Evolutionary conservation across 345 rosid genomes (phyloP).

Genomic region (Arabidopsis suecica): DNA sequence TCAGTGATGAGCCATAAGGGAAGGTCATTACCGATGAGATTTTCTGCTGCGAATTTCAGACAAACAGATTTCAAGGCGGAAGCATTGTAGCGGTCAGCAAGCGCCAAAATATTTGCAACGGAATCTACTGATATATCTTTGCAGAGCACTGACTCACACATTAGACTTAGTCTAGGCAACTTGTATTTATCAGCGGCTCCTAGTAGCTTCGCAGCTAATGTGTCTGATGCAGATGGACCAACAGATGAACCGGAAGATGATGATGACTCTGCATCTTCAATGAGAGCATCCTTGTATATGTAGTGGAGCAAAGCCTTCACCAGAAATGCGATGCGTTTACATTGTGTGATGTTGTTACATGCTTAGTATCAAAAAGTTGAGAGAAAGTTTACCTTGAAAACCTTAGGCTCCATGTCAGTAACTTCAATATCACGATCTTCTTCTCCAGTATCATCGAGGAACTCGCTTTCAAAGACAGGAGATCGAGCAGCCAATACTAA

Average conservation of each 20-base stretch:
- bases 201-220: slow-evolving; percentile 74
- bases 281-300: slow-evolving; percentile 73
- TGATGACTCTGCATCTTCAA: slow-evolving; percentile 67
- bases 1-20: not conserved
- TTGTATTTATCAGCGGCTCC: slow-evolving; percentile 86
- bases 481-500: slow-evolving; percentile 86
- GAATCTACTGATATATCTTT: slow-evolving; percentile 77
- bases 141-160: slow-evolving; percentile 92
- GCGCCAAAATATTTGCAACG: slow-evolving; percentile 77
- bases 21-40: slow-evolving; percentile 72
- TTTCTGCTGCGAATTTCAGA: slow-evolving; percentile 90
- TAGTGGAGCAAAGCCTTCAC: slow-evolving; percentile 83
- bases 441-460: slow-evolving; percentile 64
- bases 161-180: slow-evolving; percentile 78
- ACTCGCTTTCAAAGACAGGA: slow-evolving; percentile 75
- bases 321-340: not conserved
- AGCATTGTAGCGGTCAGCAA: slow-evolving; percentile 81
- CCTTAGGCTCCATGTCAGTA: slow-evolving; percentile 80
- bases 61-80: slow-evolving; percentile 78
- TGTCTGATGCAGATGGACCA: slow-evolving; percentile 57
- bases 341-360: not conserved
- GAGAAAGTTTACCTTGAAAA: slow-evolving; percentile 69
- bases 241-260: slow-evolving; percentile 58
- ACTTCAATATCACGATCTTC: slow-evolving; percentile 60
- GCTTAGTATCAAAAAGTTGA: slow-evolving; percentile 12